phyloP scores from a whole-genome alignment of 1,284 basidiomycete species.

The Apiotrichum porosum region DNA sequence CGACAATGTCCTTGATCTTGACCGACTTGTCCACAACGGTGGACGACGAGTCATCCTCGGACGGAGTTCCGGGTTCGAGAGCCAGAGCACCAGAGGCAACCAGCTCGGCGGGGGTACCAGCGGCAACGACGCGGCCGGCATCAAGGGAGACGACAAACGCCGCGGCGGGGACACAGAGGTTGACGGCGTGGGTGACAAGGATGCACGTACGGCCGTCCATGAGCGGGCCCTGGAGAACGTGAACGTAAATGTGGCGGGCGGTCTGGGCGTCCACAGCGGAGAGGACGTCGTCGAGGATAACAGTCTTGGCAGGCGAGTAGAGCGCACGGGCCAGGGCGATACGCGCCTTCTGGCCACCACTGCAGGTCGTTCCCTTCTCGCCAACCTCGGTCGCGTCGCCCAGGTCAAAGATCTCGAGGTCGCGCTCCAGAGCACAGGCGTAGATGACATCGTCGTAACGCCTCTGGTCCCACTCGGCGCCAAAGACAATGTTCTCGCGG shows the following conservation, averaged over 20 bases:
- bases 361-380: constrained; percentile 55
- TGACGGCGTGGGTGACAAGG: constrained; percentile 55
- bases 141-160: constrained; percentile 45
- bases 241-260: constrained; percentile 37
- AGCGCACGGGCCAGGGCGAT: constrained; percentile 47
- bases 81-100: constrained; percentile 21
- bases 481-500: constrained; percentile 56
- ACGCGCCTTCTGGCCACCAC: constrained; percentile 46
- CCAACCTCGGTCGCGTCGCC: constrained; percentile 58
- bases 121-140: constrained; percentile 32
- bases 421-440: constrained; percentile 54
- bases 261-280: constrained; percentile 53
- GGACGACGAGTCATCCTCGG: constrained; percentile 6
- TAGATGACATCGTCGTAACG: constrained; percentile 52
- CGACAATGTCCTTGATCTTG: constrained; percentile 21
- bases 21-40: neutral
- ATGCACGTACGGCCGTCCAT: constrained; percentile 50
- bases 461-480: constrained; percentile 46
- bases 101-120: constrained; percentile 39
- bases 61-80: constrained; percentile 13
- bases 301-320: constrained; percentile 42
- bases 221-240: constrained; percentile 44
- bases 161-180: constrained; percentile 51
- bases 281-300: constrained; percentile 47
- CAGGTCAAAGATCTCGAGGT: constrained; percentile 54